phyloP scores from a whole-genome alignment of 352 stramenopile species.

The Blastocystis sp. region DNA sequence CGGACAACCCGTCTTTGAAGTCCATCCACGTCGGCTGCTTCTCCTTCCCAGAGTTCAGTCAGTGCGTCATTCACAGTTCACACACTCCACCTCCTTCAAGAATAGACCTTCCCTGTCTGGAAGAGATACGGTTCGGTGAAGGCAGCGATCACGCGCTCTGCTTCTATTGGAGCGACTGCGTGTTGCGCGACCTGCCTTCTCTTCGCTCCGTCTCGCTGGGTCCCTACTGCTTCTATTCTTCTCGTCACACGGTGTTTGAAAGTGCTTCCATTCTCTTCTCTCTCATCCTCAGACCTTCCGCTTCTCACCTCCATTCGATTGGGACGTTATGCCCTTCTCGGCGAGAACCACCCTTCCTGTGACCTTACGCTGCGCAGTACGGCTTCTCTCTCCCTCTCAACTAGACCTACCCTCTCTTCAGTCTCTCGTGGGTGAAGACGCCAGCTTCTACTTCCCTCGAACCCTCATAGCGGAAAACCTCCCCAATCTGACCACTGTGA shows the following conservation, averaged over 20 bases:
- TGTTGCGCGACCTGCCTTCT: neutral
- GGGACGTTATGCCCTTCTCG: neutral
- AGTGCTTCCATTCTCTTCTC: neutral
- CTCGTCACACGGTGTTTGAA: neutral
- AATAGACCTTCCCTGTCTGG: neutral
- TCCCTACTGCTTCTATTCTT: neutral
- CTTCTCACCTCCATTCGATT: neutral
- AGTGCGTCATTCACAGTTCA: neutral
- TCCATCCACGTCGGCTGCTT: neutral
- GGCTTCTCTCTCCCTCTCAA: neutral
- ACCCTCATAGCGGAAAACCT: neutral
- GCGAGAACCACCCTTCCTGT: neutral
- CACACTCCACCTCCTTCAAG: neutral
- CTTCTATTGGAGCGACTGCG: neutral
- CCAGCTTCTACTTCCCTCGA: neutral
- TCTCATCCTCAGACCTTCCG: neutral
- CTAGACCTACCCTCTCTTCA: neutral
- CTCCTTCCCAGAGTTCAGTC: neutral
- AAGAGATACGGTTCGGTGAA: neutral
- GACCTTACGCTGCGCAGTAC: neutral
- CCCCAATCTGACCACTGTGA: neutral
- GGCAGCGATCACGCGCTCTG: neutral
- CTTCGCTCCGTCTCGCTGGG: neutral
- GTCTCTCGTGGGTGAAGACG: neutral
- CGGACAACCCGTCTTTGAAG: neutral